These are phyloP conservation scores for Pelargonium fulgidum DNA, from an alignment of 441 rosid species.

Conservation along the genomic window DNA sequence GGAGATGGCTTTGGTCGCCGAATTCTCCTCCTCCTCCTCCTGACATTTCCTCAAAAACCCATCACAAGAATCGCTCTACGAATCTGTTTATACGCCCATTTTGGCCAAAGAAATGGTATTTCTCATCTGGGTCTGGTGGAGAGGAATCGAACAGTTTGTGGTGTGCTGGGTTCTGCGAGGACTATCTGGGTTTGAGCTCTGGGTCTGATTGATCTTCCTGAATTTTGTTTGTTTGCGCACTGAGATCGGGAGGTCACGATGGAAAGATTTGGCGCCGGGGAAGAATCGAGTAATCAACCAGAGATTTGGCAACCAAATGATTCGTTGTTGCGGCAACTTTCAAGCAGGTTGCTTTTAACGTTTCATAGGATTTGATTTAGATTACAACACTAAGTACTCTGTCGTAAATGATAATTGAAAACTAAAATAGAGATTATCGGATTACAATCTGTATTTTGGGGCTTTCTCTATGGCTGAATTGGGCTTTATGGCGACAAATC, in stretches of 20 bases:
- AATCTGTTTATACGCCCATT: too few relatives aligned
- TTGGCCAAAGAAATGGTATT: not conserved
- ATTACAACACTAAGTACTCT: too few relatives aligned
- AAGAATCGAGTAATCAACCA: too few relatives aligned
- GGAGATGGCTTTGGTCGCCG: constrained; percentile 5
- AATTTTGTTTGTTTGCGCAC: not conserved
- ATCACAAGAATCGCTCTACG: not conserved
- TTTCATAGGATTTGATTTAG: too few relatives aligned
- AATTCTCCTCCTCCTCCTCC: not conserved
- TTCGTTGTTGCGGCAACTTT: too few relatives aligned
- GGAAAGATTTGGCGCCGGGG: not conserved
- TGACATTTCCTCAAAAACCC: constrained; percentile 6
- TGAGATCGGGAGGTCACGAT: not conserved
- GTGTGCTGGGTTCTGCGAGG: not conserved
- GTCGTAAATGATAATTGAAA: too few relatives aligned
- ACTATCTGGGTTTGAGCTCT: not conserved
- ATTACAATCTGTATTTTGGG: too few relatives aligned
- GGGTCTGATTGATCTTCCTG: not conserved
- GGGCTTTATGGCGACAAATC: too few relatives aligned
- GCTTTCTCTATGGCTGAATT: too few relatives aligned
- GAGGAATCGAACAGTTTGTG: not conserved
- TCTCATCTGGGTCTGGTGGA: not conserved
- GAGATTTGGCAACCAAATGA: not conserved
- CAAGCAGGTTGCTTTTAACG: too few relatives aligned
- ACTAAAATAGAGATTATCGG: too few relatives aligned